A percentile compares a stretch with the other conserved stretches of the same genome.
Evolutionary conservation across 768 basidiomycete genomes (phyloP).

Genomic region (Tephrocybe sp.): DNA sequence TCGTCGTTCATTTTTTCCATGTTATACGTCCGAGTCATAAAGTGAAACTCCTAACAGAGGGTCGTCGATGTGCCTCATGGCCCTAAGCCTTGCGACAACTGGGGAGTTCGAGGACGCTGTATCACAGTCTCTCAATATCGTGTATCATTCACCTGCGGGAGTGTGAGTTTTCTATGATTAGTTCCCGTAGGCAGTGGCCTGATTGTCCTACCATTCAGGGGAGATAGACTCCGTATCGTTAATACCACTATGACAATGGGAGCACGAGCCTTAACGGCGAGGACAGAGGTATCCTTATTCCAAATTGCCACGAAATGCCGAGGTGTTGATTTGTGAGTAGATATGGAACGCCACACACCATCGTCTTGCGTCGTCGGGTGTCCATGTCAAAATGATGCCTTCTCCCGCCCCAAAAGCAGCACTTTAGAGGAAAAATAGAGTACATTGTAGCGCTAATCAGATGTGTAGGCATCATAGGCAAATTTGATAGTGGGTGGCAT

Average conservation of each 20-base stretch:
- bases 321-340: too few relatives aligned
- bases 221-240: constrained; percentile 51
- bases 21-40: neutral
- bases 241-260: constrained; percentile 53
- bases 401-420: constrained; percentile 31
- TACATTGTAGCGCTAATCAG: too few relatives aligned
- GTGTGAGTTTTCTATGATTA: constrained; percentile 31
- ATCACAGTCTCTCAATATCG: constrained; percentile 51
- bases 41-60: constrained; percentile 33
- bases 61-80: constrained; percentile 48
- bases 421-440: too few relatives aligned
- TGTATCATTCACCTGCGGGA: constrained; percentile 58
- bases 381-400: constrained; percentile 56
- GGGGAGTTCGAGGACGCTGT: constrained; percentile 33
- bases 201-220: constrained; percentile 27
- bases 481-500: too few relatives aligned
- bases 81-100: constrained; percentile 25
- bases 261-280: constrained; percentile 43
- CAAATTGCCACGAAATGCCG: too few relatives aligned
- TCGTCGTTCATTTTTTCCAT: constrained; percentile 16
- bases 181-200: neutral
- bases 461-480: too few relatives aligned
- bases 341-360: constrained; percentile 57
- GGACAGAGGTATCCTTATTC: constrained; percentile 60
- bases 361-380: constrained; percentile 53